Evolutionary conservation across 1,284 basidiomycete genomes (phyloP).

Genomic region (Nidula niveotomentosa): DNA sequence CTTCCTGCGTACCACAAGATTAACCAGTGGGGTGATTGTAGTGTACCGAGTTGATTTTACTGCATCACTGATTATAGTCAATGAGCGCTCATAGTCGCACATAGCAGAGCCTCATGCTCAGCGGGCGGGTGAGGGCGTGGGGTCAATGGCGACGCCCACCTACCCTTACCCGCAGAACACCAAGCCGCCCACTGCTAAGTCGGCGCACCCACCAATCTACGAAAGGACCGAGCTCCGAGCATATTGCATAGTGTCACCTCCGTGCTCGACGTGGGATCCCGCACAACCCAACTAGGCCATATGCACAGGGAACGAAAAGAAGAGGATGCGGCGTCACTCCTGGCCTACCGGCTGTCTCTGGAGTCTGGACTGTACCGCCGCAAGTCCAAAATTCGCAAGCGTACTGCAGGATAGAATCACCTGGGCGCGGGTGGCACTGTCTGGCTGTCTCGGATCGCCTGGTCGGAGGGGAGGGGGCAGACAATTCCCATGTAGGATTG

Average conservation of each 20-base stretch:
- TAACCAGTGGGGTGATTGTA: not conserved
- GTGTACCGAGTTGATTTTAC: not conserved
- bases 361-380: not conserved
- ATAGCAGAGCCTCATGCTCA: not conserved
- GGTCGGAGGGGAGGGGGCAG: not conserved
- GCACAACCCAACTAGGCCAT: not conserved
- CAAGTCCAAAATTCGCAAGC: not conserved
- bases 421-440: not conserved
- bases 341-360: not conserved
- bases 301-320: no score
- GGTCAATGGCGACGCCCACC: no score
- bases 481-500: conserved; percentile 1
- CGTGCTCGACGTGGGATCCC: conserved; percentile 5
- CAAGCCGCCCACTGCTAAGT: not conserved
- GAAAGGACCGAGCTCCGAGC: not conserved
- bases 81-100: no score
- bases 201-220: not conserved
- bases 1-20: not conserved
- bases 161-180: not conserved
- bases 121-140: not conserved
- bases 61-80: no score
- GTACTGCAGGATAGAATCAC: no score
- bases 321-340: no score
- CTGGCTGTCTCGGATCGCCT: not conserved
- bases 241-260: no score